Percentiles rank a stretch among this genome's conserved stretches.
phyloP scores from a whole-genome alignment of 371 early-diverging fungal genomes.

The Massospora cicadina region DNA sequence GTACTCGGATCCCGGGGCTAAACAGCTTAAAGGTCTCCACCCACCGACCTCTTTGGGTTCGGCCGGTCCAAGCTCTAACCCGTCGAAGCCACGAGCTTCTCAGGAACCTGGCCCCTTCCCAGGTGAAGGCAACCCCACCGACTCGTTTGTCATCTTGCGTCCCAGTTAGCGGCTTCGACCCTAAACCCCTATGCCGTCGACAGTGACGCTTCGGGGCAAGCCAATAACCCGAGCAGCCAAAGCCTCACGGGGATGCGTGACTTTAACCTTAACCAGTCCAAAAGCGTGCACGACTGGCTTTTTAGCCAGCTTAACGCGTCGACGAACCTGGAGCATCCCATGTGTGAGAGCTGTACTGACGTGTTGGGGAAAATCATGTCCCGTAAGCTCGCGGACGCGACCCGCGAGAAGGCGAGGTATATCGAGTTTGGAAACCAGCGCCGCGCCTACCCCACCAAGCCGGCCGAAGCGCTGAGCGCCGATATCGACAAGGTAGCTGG shows the following conservation, averaged over 20 bases:
- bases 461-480: conserved; percentile 27
- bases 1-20: background rate
- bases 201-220: background rate
- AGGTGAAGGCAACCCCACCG: conserved; percentile 12
- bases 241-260: conserved; percentile 10
- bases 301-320: conserved; percentile 50
- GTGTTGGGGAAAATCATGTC: conserved; percentile 46
- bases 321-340: conserved; percentile 61
- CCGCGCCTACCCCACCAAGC: conserved; percentile 24
- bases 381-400: conserved; percentile 43
- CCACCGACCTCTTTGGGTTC: background rate
- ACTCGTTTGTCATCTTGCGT: conserved; percentile 26
- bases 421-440: conserved; percentile 36
- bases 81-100: background rate
- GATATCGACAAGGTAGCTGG: conserved; percentile 12
- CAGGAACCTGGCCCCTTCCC: conserved; percentile 8
- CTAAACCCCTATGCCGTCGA: background rate
- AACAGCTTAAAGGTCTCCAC: background rate
- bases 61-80: background rate
- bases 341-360: conserved; percentile 81
- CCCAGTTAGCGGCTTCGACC: conserved; percentile 14
- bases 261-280: conserved; percentile 17
- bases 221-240: conserved; percentile 11
- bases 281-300: conserved; percentile 40
- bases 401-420: conserved; percentile 54